Percentiles rank a stretch among this genome's conserved stretches.
Conservation (phyloP, 306 rosid genomes). For the Rubus idaeus region DNA sequence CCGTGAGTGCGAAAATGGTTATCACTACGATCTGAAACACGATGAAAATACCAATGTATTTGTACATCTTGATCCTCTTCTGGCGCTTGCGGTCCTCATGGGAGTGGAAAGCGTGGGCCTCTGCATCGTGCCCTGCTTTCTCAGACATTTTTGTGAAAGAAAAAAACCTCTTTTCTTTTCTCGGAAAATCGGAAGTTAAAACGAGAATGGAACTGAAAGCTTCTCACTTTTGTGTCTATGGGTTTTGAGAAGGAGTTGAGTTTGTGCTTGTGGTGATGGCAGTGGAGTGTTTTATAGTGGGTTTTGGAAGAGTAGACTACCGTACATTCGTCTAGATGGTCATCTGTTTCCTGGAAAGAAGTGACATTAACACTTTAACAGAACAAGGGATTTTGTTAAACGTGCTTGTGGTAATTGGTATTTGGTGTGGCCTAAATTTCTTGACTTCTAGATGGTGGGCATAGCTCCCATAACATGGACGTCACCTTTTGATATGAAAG, state of each 20-base stretch:
- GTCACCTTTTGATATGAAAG: neutral
- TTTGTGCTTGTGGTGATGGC: neutral
- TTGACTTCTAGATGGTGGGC: conserved; percentile 12
- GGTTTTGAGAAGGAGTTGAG: neutral
- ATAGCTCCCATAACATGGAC: neutral
- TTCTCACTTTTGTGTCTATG: neutral
- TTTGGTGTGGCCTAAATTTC: neutral
- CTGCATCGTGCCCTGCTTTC: neutral
- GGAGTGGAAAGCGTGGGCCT: neutral
- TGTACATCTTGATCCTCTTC: conserved; percentile 19
- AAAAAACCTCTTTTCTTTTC: neutral
- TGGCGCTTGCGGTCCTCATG: conserved; percentile 3
- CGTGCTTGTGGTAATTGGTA: neutral
- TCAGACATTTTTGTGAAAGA: conserved; percentile 18
- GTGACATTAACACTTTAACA: neutral
- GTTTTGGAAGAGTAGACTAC: neutral
- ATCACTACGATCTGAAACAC: conserved; percentile 13
- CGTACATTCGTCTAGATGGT: neutral
- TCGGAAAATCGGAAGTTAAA: neutral
- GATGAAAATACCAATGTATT: neutral
- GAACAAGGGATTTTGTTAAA: neutral
- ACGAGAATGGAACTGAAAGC: neutral
- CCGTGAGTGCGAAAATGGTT: neutral
- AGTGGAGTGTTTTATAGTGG: neutral
- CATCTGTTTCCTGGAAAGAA: neutral